Conservation (phyloP, 2,329 filamentous ascomycete genomes). For the Pyricularia grisea region DNA sequence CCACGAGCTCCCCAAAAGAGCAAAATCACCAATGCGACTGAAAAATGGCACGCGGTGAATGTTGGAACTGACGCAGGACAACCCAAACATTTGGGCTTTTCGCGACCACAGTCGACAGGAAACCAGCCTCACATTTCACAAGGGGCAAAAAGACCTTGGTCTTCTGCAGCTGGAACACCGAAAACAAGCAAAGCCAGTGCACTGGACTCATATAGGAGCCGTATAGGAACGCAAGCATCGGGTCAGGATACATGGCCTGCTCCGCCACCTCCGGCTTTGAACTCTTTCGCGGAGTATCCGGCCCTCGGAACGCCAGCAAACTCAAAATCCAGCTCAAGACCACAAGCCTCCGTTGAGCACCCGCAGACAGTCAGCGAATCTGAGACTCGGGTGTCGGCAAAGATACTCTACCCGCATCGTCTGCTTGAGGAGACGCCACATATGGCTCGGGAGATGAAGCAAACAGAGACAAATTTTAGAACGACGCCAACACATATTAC, state of each 20-base stretch:
- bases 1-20: neutral
- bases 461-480: too few species aligned
- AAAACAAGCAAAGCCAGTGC: neutral
- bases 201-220: neutral
- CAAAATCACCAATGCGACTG: neutral
- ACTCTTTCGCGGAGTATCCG: neutral
- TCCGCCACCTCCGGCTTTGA: neutral
- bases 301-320: neutral
- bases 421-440: neutral
- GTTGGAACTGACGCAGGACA: neutral
- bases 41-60: neutral
- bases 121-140: neutral
- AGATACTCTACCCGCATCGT: neutral
- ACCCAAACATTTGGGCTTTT: neutral
- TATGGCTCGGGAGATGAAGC: neutral
- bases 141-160: neutral
- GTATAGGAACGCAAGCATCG: neutral
- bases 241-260: neutral
- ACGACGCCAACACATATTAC: too few species aligned
- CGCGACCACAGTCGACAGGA: too few species aligned
- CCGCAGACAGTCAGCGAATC: neutral
- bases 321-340: neutral
- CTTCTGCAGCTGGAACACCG: neutral
- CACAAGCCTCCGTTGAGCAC: neutral
- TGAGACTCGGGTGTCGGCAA: neutral